Percentiles rank a stretch among this genome's conserved stretches.
Conservation (phyloP, 345 rosid species). For the Hibiscus tridactylites region DNA sequence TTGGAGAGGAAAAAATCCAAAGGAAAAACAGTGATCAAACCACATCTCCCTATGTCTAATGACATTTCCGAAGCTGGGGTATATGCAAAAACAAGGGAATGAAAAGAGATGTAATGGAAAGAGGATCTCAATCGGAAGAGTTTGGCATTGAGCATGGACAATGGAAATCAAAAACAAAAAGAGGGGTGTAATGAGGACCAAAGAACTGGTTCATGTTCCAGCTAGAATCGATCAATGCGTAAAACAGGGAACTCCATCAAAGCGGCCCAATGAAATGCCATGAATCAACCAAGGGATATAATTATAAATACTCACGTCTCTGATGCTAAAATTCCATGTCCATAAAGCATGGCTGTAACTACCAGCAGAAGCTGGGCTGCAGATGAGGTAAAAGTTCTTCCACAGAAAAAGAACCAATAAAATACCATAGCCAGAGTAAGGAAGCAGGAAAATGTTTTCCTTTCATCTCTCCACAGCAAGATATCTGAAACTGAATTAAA, state of each 20-base stretch:
- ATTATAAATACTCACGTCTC: conserved; percentile 46
- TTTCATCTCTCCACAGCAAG: conserved; percentile 92
- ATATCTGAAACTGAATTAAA: conserved; percentile 66
- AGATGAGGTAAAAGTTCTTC: conserved; percentile 63
- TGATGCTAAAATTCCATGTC: conserved; percentile 42
- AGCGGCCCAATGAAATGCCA: neutral
- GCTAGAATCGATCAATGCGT: neutral
- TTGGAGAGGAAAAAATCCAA: neutral
- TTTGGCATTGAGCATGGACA: neutral
- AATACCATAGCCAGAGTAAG: conserved; percentile 42
- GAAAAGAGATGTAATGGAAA: neutral
- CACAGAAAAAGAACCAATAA: conserved; percentile 73
- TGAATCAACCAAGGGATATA: neutral
- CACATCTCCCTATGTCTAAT: neutral
- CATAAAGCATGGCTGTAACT: conserved; percentile 38
- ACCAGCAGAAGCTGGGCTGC: conserved; percentile 56
- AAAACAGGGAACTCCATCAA: neutral
- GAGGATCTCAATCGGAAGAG: neutral
- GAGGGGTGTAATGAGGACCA: neutral
- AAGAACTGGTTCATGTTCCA: neutral
- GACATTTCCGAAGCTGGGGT: neutral
- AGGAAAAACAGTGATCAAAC: neutral
- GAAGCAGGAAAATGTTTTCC: conserved; percentile 60
- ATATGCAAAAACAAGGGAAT: neutral
- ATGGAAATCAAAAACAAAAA: neutral